These are phyloP conservation scores for Mitragyna speciosa DNA, from an alignment of 257 asterid genomes.

Conservation along the genomic window DNA sequence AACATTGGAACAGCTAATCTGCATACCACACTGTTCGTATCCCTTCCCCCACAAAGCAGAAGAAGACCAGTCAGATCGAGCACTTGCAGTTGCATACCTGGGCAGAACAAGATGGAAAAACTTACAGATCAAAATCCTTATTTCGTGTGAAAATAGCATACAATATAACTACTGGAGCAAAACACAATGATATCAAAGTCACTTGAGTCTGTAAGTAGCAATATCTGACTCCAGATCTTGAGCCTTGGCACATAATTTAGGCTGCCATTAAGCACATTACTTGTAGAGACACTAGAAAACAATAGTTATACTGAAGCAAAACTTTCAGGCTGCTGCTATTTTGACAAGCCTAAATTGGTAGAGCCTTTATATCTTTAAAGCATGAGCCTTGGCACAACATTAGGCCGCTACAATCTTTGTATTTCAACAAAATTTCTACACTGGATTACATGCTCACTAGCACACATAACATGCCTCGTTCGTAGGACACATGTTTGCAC, in stretches of 20 bases:
- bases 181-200: not conserved
- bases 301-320: not conserved
- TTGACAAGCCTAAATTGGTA: not conserved
- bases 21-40: slow-evolving; percentile 95
- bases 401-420: not conserved
- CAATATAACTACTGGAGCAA: not conserved
- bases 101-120: slow-evolving; percentile 18
- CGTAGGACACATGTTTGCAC: not conserved
- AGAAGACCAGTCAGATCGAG: slow-evolving; percentile 99
- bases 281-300: not conserved
- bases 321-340: not conserved
- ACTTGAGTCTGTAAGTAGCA: not conserved
- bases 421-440: not conserved
- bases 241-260: not conserved
- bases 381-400: not conserved
- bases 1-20: slow-evolving; percentile 12
- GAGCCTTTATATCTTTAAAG: not conserved
- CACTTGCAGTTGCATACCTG: slow-evolving; percentile 99
- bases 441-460: not conserved
- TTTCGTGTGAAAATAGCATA: slow-evolving; percentile 5
- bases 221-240: not conserved
- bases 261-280: not conserved
- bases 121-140: slow-evolving; percentile 17
- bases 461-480: not conserved
- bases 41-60: slow-evolving; percentile 99